phyloP scores from a whole-genome alignment of 108 stramenopile genomes.

The Pseudonitzschia multistriata region DNA sequence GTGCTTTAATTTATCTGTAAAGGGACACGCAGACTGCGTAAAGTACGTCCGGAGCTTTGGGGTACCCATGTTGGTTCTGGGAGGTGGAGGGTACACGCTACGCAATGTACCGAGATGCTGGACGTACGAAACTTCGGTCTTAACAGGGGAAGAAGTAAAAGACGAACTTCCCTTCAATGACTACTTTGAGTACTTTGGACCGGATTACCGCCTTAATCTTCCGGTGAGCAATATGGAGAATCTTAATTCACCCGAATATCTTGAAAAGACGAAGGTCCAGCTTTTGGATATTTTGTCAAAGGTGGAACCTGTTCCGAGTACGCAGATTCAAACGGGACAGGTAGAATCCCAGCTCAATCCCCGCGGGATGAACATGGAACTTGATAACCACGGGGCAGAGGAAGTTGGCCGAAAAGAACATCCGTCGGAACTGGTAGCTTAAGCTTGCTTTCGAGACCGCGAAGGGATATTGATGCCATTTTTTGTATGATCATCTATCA shows the following conservation, averaged over 20 bases:
- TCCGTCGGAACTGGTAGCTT: conserved; percentile 46
- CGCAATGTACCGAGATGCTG: conserved; percentile 99
- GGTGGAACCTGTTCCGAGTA: conserved; percentile 82
- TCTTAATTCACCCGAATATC: conserved; percentile 86
- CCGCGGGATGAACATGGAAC: conserved; percentile 58
- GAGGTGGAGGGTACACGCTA: conserved; percentile 98
- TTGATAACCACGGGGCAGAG: conserved; percentile 44
- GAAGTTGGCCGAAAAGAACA: conserved; percentile 65
- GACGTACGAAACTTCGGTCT: conserved; percentile 96
- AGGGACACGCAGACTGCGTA: conserved; percentile 96
- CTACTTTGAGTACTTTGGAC: conserved; percentile 99
- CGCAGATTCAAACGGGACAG: conserved; percentile 82
- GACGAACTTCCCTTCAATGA: conserved; percentile 97
- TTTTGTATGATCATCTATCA: no score
- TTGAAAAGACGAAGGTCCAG: conserved; percentile 85
- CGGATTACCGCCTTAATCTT: conserved; percentile 96
- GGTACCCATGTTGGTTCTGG: conserved; percentile 94
- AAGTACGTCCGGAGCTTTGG: conserved; percentile 89
- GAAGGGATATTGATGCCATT: no score
- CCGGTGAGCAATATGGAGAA: conserved; percentile 98
- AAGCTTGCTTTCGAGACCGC: no score
- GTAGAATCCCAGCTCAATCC: conserved; percentile 78
- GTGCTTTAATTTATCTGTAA: conserved; percentile 94
- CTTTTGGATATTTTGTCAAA: conserved; percentile 73
- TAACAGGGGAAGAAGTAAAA: conserved; percentile 84